phyloP scores from a whole-genome alignment of 257 asterid species.

The Linaria vulgaris region DNA sequence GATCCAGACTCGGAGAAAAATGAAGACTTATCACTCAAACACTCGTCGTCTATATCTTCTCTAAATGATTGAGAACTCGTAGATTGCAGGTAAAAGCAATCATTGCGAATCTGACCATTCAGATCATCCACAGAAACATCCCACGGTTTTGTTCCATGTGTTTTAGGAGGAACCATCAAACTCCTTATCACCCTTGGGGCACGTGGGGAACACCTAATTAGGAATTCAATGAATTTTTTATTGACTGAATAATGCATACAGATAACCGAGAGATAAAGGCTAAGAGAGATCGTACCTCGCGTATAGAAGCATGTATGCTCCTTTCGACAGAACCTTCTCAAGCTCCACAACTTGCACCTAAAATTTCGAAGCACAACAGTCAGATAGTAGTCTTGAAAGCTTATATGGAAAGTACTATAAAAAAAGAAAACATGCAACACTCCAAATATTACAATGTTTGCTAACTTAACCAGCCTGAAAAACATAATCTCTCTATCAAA shows the following conservation, averaged over 20 bases:
- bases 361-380: constrained; percentile 2
- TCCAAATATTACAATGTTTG: background rate
- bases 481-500: background rate
- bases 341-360: constrained; percentile 67
- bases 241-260: constrained; percentile 3
- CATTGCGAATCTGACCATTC: constrained; percentile 28
- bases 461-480: background rate
- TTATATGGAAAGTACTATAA: background rate
- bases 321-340: constrained; percentile 55
- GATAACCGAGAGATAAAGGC: background rate
- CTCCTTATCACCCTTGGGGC: constrained; percentile 64
- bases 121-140: constrained; percentile 28
- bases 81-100: constrained; percentile 21
- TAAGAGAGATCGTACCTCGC: constrained; percentile 51
- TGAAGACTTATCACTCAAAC: constrained; percentile 51
- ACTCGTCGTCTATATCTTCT: constrained; percentile 37
- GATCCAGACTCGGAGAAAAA: constrained; percentile 69
- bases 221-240: constrained; percentile 18
- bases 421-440: background rate
- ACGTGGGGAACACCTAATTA: constrained; percentile 76
- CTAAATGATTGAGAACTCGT: constrained; percentile 24
- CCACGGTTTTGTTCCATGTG: constrained; percentile 39
- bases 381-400: background rate
- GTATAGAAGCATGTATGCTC: constrained; percentile 85
- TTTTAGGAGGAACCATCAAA: constrained; percentile 32